phyloP scores from a whole-genome alignment of 2,329 filamentous ascomycete genomes.

The Penicillium verrucosum region DNA sequence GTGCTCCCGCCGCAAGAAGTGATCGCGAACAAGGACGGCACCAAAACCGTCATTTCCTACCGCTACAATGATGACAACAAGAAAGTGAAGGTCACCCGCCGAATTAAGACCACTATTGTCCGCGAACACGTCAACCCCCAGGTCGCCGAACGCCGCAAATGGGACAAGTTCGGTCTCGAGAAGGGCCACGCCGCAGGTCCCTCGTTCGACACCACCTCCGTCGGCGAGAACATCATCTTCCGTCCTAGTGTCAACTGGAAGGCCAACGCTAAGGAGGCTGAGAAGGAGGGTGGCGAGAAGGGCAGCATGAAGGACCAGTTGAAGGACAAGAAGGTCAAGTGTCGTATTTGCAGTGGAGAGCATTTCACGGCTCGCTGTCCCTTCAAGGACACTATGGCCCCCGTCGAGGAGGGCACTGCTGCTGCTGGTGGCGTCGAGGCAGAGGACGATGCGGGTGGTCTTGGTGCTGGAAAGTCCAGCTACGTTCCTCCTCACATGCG shows the following conservation, averaged over 20 bases:
- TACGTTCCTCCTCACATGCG: conserved; percentile 95
- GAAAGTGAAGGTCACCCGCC: conserved; percentile 95
- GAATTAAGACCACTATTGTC: conserved; percentile 86
- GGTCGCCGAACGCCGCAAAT: conserved; percentile 89
- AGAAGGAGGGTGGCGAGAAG: conserved; percentile 52
- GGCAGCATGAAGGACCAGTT: conserved; percentile 65
- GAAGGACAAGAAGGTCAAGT: conserved; percentile 99
- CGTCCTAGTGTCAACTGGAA: conserved; percentile 91
- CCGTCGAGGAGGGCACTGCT: conserved; percentile 45
- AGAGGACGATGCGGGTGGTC: conserved; percentile 51
- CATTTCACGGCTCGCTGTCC: conserved; percentile 99
- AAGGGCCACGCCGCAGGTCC: conserved; percentile 81
- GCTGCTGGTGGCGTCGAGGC: conserved; percentile 47
- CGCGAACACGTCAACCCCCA: conserved; percentile 94
- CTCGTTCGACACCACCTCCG: conserved; percentile 81
- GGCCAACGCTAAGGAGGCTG: conserved; percentile 73
- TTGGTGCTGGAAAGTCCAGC: conserved; percentile 68
- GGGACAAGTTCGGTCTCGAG: conserved; percentile 88
- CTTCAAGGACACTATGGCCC: conserved; percentile 99
- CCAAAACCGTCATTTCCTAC: conserved; percentile 90
- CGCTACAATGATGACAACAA: conserved; percentile 88
- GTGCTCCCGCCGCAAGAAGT: conserved; percentile 81
- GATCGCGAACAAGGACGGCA: conserved; percentile 96
- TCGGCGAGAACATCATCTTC: conserved; percentile 99
- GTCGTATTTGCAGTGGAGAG: conserved; percentile 96